phyloP scores from a whole-genome alignment of 805 yeast genomes.

The Lipomyces japonicus region DNA sequence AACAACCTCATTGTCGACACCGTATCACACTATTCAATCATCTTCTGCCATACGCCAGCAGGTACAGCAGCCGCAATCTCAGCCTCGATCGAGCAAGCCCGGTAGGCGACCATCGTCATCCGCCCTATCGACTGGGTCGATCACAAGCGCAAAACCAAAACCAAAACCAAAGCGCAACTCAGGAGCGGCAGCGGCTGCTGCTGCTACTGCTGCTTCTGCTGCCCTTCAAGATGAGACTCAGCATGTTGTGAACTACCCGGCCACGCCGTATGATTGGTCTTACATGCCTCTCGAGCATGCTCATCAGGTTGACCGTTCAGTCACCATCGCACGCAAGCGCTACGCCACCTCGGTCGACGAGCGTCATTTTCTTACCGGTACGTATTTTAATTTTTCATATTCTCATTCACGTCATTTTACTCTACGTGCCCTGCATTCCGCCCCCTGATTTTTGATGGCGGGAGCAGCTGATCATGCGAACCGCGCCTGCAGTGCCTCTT shows the following conservation, averaged over 20 bases:
- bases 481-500: too few species aligned
- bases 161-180: slow-evolving; percentile 1
- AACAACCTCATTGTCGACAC: too few species aligned
- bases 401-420: neutral
- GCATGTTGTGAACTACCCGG: slow-evolving; percentile 25
- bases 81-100: neutral
- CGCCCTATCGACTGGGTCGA: neutral
- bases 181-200: neutral
- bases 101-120: neutral
- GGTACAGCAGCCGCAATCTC: neutral
- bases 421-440: neutral
- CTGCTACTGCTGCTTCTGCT: neutral
- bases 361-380: slow-evolving; percentile 39
- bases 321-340: slow-evolving; percentile 40
- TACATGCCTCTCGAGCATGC: slow-evolving; percentile 26
- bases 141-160: neutral
- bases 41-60: neutral
- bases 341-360: slow-evolving; percentile 73
- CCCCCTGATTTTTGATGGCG: too few species aligned
- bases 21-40: too few species aligned
- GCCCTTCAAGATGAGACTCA: slow-evolving; percentile 8
- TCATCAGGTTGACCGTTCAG: slow-evolving; percentile 1
- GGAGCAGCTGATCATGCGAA: too few species aligned
- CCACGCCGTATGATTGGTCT: slow-evolving; percentile 13
- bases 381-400: neutral